These are phyloP conservation scores for Fraxinus xanthoxyloides DNA, from an alignment of 305 asterid genomes.

Conservation along the genomic window DNA sequence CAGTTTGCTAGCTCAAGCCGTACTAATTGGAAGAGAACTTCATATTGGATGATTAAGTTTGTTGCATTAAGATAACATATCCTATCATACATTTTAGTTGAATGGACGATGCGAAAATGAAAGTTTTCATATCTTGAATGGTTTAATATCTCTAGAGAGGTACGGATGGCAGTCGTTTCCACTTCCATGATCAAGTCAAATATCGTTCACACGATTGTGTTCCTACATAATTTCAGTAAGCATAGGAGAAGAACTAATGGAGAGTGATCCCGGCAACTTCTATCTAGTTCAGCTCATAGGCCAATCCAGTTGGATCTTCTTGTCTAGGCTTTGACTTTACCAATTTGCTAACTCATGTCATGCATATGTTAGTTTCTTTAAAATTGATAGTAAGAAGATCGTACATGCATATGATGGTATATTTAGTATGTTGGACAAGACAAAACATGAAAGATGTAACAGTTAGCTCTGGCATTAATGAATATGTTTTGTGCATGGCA, in stretches of 20 bases:
- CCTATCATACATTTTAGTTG: too few relatives aligned
- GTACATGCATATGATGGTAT: background rate
- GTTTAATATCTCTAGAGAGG: too few relatives aligned
- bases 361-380: background rate
- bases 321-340: background rate
- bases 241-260: background rate
- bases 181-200: background rate
- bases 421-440: background rate
- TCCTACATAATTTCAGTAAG: background rate
- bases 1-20: too few relatives aligned
- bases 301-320: background rate
- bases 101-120: too few relatives aligned
- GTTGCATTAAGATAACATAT: too few relatives aligned
- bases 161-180: background rate
- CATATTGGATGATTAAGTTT: too few relatives aligned
- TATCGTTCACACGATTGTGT: background rate
- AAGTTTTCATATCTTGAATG: too few relatives aligned
- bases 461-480: background rate
- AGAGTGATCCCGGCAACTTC: background rate
- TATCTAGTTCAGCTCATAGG: background rate
- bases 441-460: background rate
- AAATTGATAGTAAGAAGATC: background rate
- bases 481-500: constrained; percentile 10
- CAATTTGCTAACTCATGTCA: background rate
- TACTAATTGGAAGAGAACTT: too few relatives aligned